Conservation (phyloP, 345 rosid species). For the Brassica napus region DNA sequence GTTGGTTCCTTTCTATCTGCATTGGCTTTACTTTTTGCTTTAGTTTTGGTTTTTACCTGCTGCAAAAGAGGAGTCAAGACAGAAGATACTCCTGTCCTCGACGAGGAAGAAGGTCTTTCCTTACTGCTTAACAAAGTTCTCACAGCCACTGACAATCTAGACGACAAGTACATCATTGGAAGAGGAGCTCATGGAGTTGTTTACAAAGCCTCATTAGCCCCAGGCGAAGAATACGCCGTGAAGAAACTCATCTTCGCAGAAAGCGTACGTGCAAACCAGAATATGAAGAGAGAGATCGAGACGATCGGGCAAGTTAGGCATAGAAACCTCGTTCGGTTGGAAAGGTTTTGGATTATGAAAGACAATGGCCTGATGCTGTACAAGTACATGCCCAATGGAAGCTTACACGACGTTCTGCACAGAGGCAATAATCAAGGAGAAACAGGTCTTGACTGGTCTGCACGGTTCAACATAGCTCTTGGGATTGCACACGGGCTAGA, state of each 20-base stretch:
- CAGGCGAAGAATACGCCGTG: slow-evolving; percentile 54
- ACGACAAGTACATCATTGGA: slow-evolving; percentile 42
- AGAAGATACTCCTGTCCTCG: slow-evolving; percentile 42
- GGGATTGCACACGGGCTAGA: slow-evolving; percentile 77
- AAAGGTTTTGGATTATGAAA: slow-evolving; percentile 69
- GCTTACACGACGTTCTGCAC: slow-evolving; percentile 64
- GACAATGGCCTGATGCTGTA: slow-evolving; percentile 70
- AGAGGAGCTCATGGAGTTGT: slow-evolving; percentile 84
- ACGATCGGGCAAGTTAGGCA: slow-evolving; percentile 68
- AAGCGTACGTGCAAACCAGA: slow-evolving; percentile 43
- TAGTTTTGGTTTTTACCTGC: slow-evolving; percentile 27
- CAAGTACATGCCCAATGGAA: slow-evolving; percentile 74
- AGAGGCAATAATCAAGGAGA: slow-evolving; percentile 27
- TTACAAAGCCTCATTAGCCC: slow-evolving; percentile 58
- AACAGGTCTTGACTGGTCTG: slow-evolving; percentile 53
- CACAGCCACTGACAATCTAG: slow-evolving; percentile 50
- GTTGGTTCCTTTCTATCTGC: slow-evolving; percentile 38
- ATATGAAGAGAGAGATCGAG: slow-evolving; percentile 67
- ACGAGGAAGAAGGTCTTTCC: slow-evolving; percentile 49
- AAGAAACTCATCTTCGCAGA: slow-evolving; percentile 59
- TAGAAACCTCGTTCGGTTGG: slow-evolving; percentile 68
- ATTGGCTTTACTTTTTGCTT: slow-evolving; percentile 33
- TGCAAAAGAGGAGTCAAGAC: slow-evolving; percentile 40
- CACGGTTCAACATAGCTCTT: slow-evolving; percentile 63
- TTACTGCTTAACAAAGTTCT: slow-evolving; percentile 58